phyloP scores from a whole-genome alignment of 2,329 filamentous ascomycete species.

The Diaporthe australafricana region DNA sequence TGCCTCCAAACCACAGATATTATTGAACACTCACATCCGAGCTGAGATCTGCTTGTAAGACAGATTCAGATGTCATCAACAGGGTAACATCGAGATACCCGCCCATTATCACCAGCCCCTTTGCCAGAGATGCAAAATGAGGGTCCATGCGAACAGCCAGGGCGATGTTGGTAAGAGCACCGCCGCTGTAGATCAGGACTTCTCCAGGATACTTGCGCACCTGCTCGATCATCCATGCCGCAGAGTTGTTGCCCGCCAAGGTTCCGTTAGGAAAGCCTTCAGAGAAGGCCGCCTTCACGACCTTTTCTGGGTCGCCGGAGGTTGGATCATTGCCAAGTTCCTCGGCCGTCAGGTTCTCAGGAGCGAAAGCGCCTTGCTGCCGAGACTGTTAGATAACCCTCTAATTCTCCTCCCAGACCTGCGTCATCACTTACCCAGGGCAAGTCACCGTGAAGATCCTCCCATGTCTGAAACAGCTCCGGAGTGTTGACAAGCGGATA shows the following conservation, averaged over 20 bases:
- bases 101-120: slow-evolving; percentile 62
- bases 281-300: slow-evolving; percentile 54
- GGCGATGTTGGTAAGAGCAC: slow-evolving; percentile 61
- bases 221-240: slow-evolving; percentile 59
- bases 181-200: slow-evolving; percentile 59
- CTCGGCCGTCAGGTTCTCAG: slow-evolving; percentile 56
- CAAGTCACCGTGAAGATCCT: slow-evolving; percentile 55
- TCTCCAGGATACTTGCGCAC: slow-evolving; percentile 62
- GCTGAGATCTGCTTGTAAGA: slow-evolving; percentile 42
- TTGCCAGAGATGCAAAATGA: slow-evolving; percentile 57
- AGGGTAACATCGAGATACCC: slow-evolving; percentile 59
- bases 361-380: slow-evolving; percentile 55
- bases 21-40: slow-evolving; percentile 40
- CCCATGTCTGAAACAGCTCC: slow-evolving; percentile 56
- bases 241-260: slow-evolving; percentile 52
- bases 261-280: slow-evolving; percentile 60
- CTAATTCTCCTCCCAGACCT: too few species aligned
- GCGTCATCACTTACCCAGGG: slow-evolving; percentile 47
- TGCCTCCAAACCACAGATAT: slow-evolving; percentile 39
- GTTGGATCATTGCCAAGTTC: slow-evolving; percentile 57
- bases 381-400: background rate
- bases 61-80: slow-evolving; percentile 43
- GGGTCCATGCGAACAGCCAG: slow-evolving; percentile 58
- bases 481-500: slow-evolving; percentile 60
- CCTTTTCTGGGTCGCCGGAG: slow-evolving; percentile 54